Percentiles rank a stretch among this genome's conserved stretches.
Conservation (phyloP, 139 green algal species). For the Chlorella sp. region DNA sequence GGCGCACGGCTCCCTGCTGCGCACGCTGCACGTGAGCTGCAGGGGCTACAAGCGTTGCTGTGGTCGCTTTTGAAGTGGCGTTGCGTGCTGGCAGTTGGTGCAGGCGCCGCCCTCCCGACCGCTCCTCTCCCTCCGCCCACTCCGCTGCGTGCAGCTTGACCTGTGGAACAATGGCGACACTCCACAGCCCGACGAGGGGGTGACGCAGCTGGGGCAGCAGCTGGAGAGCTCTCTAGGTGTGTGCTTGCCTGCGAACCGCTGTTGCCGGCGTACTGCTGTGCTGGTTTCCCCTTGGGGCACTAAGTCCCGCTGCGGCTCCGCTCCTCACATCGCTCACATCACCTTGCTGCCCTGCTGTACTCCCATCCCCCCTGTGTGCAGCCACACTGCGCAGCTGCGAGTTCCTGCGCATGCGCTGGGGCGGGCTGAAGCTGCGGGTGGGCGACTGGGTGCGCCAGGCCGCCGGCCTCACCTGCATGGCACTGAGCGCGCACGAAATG, state of each 20-base stretch:
- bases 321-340: background rate
- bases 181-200: background rate
- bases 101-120: too few species aligned
- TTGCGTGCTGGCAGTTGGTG: too few species aligned
- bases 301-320: background rate
- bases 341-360: background rate
- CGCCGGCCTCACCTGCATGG: constrained; percentile 6
- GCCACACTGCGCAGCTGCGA: background rate
- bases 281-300: background rate
- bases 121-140: too few species aligned
- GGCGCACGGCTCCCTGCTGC: background rate
- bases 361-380: background rate
- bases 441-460: background rate
- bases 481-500: background rate
- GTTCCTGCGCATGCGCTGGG: constrained; percentile 25
- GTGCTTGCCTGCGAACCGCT: background rate
- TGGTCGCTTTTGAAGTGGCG: too few species aligned
- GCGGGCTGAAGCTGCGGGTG: background rate
- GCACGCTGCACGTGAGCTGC: background rate
- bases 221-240: background rate
- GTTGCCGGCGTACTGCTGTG: background rate
- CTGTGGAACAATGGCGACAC: background rate
- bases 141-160: background rate
- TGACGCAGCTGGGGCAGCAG: background rate
- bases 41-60: too few species aligned